Evolutionary conservation across 345 rosid genomes (phyloP).

Genomic region (Brassica rapa): DNA sequence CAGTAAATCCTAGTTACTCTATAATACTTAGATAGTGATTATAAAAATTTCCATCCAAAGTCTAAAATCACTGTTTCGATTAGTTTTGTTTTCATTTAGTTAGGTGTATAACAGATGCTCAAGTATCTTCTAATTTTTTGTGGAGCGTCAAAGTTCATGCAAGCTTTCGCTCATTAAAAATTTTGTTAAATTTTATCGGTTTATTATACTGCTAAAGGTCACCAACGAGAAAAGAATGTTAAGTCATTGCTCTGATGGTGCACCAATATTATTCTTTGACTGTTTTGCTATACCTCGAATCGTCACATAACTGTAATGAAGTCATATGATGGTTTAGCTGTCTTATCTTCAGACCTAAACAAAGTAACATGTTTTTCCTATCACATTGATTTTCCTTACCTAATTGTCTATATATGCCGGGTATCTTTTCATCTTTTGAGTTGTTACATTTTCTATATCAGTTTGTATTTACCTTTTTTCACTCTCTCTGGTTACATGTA

Average conservation of each 20-base stretch:
- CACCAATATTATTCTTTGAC: constrained; percentile 18
- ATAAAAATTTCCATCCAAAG: not conserved
- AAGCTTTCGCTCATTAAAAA: constrained; percentile 15
- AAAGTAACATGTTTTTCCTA: constrained; percentile 10
- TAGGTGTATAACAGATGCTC: constrained; percentile 25
- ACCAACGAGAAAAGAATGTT: not conserved
- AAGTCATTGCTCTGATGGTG: constrained; percentile 21
- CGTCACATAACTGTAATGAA: not conserved
- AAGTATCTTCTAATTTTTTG: constrained; percentile 15
- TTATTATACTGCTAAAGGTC: constrained; percentile 7
- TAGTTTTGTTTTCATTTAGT: not conserved
- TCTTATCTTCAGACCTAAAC: constrained; percentile 6
- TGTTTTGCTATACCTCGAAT: constrained; percentile 17
- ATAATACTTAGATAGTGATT: not conserved
- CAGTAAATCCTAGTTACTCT: constrained; percentile 6
- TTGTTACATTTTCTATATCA: not conserved
- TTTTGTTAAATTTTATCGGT: constrained; percentile 7
- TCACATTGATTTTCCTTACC: constrained; percentile 4
- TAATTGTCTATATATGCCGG: not conserved
- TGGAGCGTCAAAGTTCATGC: constrained; percentile 12
- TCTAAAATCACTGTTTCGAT: not conserved
- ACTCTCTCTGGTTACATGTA: not conserved
- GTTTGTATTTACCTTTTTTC: constrained; percentile 15
- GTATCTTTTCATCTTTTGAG: constrained; percentile 4
- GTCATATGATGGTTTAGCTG: constrained; percentile 10